These are phyloP conservation scores for Ilex asprella DNA, from an alignment of 257 asterid species.

Conservation along the genomic window DNA sequence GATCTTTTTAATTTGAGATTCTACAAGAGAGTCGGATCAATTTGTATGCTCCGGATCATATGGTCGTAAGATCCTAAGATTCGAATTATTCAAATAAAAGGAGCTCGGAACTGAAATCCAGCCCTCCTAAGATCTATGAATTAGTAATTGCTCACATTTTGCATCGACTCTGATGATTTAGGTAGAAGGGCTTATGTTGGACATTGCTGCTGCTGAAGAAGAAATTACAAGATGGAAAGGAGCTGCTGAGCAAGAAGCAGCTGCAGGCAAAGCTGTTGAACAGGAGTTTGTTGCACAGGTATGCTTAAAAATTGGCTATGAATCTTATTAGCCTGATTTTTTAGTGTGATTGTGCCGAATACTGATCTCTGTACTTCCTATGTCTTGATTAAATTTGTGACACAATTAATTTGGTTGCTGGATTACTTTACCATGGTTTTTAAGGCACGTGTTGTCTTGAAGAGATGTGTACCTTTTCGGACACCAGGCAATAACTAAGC, in stretches of 20 bases:
- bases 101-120: too few species aligned
- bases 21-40: too few species aligned
- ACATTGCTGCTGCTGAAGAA: slow-evolving; percentile 85
- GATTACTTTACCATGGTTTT: too few species aligned
- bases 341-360: too few species aligned
- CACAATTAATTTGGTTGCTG: background rate
- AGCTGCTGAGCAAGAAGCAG: slow-evolving; percentile 98
- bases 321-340: background rate
- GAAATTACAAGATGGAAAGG: slow-evolving; percentile 90
- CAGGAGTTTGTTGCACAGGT: slow-evolving; percentile 75
- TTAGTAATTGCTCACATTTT: background rate
- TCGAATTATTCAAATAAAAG: too few species aligned
- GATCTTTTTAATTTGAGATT: too few species aligned
- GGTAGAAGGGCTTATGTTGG: slow-evolving; percentile 99
- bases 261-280: slow-evolving; percentile 90
- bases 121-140: too few species aligned
- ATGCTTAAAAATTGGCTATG: slow-evolving; percentile 9
- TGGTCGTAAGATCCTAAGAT: too few species aligned
- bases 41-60: too few species aligned
- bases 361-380: background rate
- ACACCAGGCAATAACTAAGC: too few species aligned
- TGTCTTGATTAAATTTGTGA: too few species aligned
- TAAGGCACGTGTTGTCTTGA: background rate
- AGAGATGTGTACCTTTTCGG: too few species aligned
- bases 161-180: slow-evolving; percentile 17